phyloP scores from a whole-genome alignment of 2,329 filamentous ascomycete species.

The Aspergillus quadrilineatus region DNA sequence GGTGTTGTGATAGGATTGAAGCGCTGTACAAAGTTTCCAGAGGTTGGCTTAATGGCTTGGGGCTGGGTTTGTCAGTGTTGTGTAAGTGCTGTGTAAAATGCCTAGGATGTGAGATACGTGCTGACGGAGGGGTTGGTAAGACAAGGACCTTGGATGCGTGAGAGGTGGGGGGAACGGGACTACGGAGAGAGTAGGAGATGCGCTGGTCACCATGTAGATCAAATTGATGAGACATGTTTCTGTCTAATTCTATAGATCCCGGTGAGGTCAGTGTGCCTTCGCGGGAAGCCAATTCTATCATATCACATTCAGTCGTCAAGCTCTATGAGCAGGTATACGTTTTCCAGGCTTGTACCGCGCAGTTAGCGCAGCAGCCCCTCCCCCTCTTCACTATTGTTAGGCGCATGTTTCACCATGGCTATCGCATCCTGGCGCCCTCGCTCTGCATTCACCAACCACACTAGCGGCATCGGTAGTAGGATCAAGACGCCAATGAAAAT shows the following conservation, averaged over 20 bases:
- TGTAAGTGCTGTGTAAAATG: not conserved
- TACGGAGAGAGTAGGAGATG: not conserved
- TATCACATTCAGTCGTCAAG: not conserved
- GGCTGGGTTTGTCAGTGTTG: not conserved
- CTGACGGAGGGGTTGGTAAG: not conserved
- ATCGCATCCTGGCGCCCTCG: constrained; percentile 35
- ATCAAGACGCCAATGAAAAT: constrained; percentile 85
- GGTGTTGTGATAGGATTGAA: not conserved
- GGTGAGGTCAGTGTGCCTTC: too few relatives aligned
- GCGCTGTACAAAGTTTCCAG: not conserved
- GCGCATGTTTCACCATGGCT: constrained; percentile 31
- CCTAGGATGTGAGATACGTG: not conserved
- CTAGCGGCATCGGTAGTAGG: constrained; percentile 73
- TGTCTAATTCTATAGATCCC: too few relatives aligned
- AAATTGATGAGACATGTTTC: too few relatives aligned
- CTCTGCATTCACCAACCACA: constrained; percentile 65
- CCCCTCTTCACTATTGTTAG: constrained; percentile 25
- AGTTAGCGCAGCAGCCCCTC: constrained; percentile 26
- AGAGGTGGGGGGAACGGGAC: not conserved
- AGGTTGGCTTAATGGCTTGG: not conserved
- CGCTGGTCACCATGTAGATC: too few relatives aligned
- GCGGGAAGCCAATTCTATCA: not conserved
- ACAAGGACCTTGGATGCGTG: not conserved
- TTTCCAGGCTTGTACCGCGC: not conserved
- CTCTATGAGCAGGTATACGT: not conserved